Evolutionary conservation across 169 alveolate genomes (phyloP).

Genomic region (Babesia sp.): DNA sequence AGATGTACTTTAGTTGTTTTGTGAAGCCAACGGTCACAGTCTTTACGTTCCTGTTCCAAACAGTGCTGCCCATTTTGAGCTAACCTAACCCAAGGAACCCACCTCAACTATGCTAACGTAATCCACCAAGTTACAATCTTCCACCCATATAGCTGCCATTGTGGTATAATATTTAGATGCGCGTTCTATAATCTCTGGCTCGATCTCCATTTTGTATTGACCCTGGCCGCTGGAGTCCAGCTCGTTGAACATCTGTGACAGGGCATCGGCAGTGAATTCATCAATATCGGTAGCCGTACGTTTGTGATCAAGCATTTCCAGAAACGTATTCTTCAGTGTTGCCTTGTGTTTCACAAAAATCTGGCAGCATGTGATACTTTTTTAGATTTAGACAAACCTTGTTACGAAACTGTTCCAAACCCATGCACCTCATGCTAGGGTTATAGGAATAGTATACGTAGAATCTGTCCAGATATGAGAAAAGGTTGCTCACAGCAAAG

Average conservation of each 20-base stretch:
- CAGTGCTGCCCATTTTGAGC: conserved; percentile 16
- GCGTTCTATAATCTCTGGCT: conserved; percentile 25
- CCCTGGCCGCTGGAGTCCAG: conserved; percentile 31
- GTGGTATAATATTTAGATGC: conserved; percentile 20
- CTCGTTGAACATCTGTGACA: conserved; percentile 44
- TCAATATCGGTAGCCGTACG: conserved; percentile 32
- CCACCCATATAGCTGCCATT: conserved; percentile 43
- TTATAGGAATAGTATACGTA: conserved; percentile 23
- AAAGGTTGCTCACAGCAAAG: conserved; percentile 4
- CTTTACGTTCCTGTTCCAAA: conserved; percentile 35
- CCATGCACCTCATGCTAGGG: conserved; percentile 21
- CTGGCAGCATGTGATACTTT: too few relatives aligned
- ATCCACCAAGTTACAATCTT: conserved; percentile 36
- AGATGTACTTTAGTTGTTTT: neutral
- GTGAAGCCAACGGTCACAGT: conserved; percentile 15
- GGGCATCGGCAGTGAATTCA: conserved; percentile 1
- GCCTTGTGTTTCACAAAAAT: conserved; percentile 30
- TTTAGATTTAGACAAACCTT: conserved; percentile 2
- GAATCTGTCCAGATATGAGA: conserved; percentile 58
- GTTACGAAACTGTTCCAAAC: conserved; percentile 37
- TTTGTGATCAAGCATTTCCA: conserved; percentile 23
- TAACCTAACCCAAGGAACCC: neutral
- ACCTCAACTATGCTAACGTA: conserved; percentile 59
- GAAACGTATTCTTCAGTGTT: neutral
- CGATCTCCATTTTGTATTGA: conserved; percentile 50